Conservation (phyloP, 257 asterid species). For the Craterostigma plantagineum region DNA sequence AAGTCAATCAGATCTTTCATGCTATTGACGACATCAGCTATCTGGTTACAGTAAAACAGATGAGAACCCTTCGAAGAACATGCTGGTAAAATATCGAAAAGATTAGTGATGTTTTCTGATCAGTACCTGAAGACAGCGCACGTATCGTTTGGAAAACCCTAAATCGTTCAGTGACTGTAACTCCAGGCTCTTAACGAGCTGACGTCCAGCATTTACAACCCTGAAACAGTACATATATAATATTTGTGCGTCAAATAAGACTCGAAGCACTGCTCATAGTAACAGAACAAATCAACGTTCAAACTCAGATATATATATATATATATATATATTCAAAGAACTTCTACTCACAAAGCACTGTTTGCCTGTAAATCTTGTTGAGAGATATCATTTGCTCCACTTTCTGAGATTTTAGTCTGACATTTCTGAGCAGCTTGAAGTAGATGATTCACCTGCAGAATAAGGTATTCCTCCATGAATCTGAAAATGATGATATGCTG, state of each 20-base stretch:
- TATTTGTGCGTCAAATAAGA: neutral
- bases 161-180: slow-evolving; percentile 80
- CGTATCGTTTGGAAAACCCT: slow-evolving; percentile 87
- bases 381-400: slow-evolving; percentile 75
- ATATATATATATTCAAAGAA: neutral
- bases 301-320: too few relatives aligned
- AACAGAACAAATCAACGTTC: too few relatives aligned
- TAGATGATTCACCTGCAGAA: slow-evolving; percentile 71
- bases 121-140: slow-evolving; percentile 81
- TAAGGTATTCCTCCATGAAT: neutral
- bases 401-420: slow-evolving; percentile 71
- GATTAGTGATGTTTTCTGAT: neutral
- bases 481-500: too few relatives aligned
- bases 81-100: neutral
- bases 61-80: slow-evolving; percentile 6
- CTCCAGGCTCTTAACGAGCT: slow-evolving; percentile 91
- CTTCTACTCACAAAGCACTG: slow-evolving; percentile 59
- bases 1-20: slow-evolving; percentile 94
- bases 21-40: slow-evolving; percentile 91
- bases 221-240: slow-evolving; percentile 15
- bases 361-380: slow-evolving; percentile 83
- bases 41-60: slow-evolving; percentile 20
- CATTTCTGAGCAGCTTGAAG: slow-evolving; percentile 95
- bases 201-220: slow-evolving; percentile 87
- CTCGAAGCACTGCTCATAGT: too few relatives aligned